Evolutionary conservation across 148 eudicot genomes (phyloP).

Genomic region (Vaccinium corymbosum): DNA sequence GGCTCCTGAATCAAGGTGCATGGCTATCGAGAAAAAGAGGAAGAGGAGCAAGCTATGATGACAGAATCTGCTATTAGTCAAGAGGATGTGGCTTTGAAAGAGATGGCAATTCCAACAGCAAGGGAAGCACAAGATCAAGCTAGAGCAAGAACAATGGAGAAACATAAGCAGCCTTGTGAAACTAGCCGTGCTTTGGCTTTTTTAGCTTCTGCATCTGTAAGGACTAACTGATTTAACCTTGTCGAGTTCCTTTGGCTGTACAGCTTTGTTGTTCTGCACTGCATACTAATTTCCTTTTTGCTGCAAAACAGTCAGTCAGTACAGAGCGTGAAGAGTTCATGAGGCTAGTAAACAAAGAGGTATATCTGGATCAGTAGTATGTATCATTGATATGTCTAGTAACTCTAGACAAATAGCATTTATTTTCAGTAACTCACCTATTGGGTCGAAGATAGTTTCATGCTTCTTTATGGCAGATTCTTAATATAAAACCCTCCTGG

Average conservation of each 20-base stretch:
- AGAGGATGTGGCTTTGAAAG: no score
- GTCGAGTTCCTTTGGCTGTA: neutral
- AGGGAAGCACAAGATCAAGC: no score
- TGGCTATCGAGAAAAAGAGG: neutral
- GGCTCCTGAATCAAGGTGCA: neutral
- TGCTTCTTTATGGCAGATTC: neutral
- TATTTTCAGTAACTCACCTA: neutral
- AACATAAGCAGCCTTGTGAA: slow-evolving; percentile 29
- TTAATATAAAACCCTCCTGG: neutral
- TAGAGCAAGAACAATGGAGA: no score
- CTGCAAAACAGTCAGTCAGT: slow-evolving; percentile 63
- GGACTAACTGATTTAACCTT: slow-evolving; percentile 15
- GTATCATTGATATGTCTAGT: no score
- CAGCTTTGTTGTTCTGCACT: neutral
- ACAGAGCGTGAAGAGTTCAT: slow-evolving; percentile 89
- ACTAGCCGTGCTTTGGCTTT: slow-evolving; percentile 92
- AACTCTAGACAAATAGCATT: neutral
- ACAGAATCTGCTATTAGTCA: no score
- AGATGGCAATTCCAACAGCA: no score
- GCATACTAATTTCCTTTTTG: slow-evolving; percentile 13
- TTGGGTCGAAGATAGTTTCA: neutral
- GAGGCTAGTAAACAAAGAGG: slow-evolving; percentile 91
- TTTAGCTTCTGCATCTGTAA: slow-evolving; percentile 93
- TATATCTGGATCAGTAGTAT: slow-evolving; percentile 20
- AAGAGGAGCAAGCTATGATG: no score